Base-by-base conservation (phyloP, 108 stramenopile species). In the Cyclostephanos invisitatus region DNA sequence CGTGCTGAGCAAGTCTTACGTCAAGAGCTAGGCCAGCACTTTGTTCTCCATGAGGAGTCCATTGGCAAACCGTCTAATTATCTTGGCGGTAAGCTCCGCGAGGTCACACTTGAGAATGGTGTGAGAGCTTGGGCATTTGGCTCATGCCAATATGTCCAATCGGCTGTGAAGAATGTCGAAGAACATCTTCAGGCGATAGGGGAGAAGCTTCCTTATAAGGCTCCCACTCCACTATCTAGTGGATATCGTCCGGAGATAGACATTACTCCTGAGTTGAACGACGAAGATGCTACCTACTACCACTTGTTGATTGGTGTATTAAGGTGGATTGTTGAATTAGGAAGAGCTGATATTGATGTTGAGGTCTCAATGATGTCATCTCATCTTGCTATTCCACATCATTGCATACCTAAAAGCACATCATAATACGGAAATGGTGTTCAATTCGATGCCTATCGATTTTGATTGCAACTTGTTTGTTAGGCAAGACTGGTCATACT, bases 81-180 rank as follows among this genome's bases (percentile, higher is more conserved):
- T 27, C 53, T 54, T 54, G 53, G 53, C 22, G 53, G 53, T 27
- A 54, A 54, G 53, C 53, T 54, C 9, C 27, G 53, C 6, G 24
- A 54, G 53, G 53, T 54, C 27, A 54, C 53, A 54, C 53, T 54
- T 0, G 53, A 54, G 25, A 54, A 54, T 54, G 53, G 53, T 54
- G 53, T 54, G 25, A 27, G 10, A 22, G 53, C 53, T 27, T 88
- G 87, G 87, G 68, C 83, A 11, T 73, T 85, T 36, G 40, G 74
- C 21, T 72, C 85, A 7, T 60, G 72, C 14, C 57, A 86, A 53
- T 81, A 86, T 71, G 75, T 81, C 22, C 64, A 74, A 48, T 55
- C 38, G 2, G 77, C 85, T 18, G 82, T 85, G 14, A 67, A 37
- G 20, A 68, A 76, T 44, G 75, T 76, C 1, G 53, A 54, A 54